phyloP scores from a whole-genome alignment of 202 grass and related monocot genomes.

The Dendrocalamus latiflorus region DNA sequence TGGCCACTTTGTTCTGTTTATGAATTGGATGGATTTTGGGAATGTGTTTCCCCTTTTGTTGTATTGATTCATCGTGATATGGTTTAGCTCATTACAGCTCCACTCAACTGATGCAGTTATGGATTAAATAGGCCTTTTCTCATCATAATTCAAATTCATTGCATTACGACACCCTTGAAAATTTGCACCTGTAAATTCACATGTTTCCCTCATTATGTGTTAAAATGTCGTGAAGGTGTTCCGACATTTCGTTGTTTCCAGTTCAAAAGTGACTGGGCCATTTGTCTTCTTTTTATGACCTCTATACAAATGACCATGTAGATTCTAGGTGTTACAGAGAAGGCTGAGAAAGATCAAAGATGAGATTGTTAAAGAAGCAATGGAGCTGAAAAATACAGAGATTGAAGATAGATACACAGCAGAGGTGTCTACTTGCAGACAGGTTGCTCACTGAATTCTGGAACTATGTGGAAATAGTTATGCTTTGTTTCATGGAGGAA shows the following conservation, averaged over 20 bases:
- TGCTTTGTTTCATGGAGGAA: neutral
- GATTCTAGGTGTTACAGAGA: no score
- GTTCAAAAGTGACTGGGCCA: no score
- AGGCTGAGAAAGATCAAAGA: no score
- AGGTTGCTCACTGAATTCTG: slow-evolving; percentile 43
- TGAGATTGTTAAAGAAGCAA: slow-evolving; percentile 62
- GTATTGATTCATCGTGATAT: no score
- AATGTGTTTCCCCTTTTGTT: neutral
- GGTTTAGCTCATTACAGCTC: no score
- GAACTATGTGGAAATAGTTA: neutral
- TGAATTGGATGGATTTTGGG: slow-evolving; percentile 7
- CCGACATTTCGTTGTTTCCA: no score
- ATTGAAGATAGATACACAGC: slow-evolving; percentile 80
- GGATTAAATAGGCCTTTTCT: neutral
- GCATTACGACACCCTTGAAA: neutral
- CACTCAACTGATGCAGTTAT: no score
- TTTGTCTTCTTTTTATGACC: no score
- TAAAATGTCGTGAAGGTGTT: neutral
- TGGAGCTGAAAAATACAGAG: slow-evolving; percentile 62
- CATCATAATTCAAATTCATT: neutral
- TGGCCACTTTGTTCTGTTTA: neutral
- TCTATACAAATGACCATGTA: no score
- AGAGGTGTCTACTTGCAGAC: slow-evolving; percentile 55
- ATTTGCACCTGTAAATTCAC: neutral
- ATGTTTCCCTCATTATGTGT: neutral